phyloP scores from a whole-genome alignment of 1,284 basidiomycete genomes.

The Cryptococcus wingfieldii region DNA sequence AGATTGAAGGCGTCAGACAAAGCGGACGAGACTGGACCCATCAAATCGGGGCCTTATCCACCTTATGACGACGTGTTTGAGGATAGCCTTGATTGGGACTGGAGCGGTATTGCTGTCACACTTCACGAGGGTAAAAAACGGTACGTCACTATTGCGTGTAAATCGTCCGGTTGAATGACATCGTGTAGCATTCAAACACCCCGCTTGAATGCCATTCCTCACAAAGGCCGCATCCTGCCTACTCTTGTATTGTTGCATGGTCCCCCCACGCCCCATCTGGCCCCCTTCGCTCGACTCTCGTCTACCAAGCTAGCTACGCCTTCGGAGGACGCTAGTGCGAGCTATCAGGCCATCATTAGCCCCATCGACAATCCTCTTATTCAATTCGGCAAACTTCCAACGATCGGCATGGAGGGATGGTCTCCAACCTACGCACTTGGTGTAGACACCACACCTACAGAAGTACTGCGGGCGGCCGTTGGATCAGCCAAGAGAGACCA shows the following conservation, averaged over 20 bases:
- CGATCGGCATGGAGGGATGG: too few relatives aligned
- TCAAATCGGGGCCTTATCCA: background rate
- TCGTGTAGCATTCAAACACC: background rate
- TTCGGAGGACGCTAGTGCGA: background rate
- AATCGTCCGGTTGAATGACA: background rate
- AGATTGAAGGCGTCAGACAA: constrained; percentile 7
- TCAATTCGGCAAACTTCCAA: background rate
- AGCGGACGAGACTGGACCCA: background rate
- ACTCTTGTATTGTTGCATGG: constrained; percentile 4
- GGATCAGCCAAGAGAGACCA: constrained; percentile 1
- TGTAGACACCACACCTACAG: background rate
- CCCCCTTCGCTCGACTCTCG: constrained; percentile 1
- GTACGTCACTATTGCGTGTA: constrained; percentile 2
- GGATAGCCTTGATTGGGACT: background rate
- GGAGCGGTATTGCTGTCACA: constrained; percentile 10
- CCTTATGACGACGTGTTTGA: background rate
- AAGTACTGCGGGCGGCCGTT: constrained; percentile 2
- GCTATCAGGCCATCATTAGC: constrained; percentile 2
- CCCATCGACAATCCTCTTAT: background rate
- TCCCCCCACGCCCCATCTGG: background rate
- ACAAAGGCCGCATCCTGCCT: background rate
- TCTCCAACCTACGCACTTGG: background rate
- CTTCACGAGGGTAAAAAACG: background rate
- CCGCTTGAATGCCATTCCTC: constrained; percentile 4
- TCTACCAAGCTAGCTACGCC: background rate